Evolutionary conservation across 345 rosid species (phyloP).

Genomic region (Arabis alpina): DNA sequence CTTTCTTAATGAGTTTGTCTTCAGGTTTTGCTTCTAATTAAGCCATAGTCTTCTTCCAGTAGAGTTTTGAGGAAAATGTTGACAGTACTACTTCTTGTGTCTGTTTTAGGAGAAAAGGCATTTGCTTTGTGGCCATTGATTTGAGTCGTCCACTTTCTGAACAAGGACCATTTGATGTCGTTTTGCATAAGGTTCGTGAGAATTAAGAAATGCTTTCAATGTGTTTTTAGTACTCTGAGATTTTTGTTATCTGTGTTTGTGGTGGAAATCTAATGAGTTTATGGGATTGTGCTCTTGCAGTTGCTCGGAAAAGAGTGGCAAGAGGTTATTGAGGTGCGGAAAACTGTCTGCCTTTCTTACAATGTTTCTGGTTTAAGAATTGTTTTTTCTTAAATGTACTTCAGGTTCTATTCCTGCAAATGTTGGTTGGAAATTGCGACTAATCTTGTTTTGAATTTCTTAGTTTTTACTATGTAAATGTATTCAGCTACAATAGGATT

Average conservation of each 20-base stretch:
- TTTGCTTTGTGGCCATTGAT: constrained; percentile 78
- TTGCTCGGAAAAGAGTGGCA: constrained; percentile 82
- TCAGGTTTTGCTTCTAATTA: constrained; percentile 13
- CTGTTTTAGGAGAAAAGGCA: constrained; percentile 75
- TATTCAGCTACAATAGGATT: too few relatives aligned
- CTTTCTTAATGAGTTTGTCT: constrained; percentile 21
- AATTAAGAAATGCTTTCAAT: constrained; percentile 22
- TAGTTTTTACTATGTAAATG: too few relatives aligned
- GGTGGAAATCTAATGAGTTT: constrained; percentile 41
- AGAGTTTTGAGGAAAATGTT: constrained; percentile 19
- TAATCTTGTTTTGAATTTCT: too few relatives aligned
- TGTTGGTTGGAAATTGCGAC: too few relatives aligned
- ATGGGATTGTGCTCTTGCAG: constrained; percentile 52
- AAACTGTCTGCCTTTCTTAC: constrained; percentile 10
- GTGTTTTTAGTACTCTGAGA: neutral
- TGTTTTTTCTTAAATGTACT: neutral
- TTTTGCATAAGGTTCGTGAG: constrained; percentile 72
- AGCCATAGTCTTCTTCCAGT: neutral
- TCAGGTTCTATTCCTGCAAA: too few relatives aligned
- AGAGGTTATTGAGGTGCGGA: constrained; percentile 73
- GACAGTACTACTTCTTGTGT: constrained; percentile 23
- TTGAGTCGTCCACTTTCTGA: constrained; percentile 63
- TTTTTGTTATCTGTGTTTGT: constrained; percentile 3
- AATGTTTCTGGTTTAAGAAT: neutral
- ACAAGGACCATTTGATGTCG: constrained; percentile 94